Evolutionary conservation across 2,329 filamentous ascomycete species (phyloP).

Genomic region (Grosmannia serpens): DNA sequence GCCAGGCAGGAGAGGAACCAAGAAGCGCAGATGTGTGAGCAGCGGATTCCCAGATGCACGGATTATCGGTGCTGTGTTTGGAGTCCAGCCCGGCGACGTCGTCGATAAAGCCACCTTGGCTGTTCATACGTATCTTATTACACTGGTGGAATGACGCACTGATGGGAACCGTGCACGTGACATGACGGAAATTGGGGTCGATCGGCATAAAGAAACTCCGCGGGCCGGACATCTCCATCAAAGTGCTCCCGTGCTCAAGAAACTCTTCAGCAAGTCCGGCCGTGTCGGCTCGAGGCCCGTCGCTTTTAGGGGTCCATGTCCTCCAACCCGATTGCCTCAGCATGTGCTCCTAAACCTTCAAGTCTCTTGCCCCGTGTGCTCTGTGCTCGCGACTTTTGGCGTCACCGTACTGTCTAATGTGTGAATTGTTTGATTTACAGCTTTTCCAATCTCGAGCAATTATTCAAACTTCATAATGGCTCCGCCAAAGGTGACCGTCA

Average conservation of each 20-base stretch:
- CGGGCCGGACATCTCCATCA: no score
- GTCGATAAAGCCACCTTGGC: slow-evolving; percentile 5
- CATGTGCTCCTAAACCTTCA: no score
- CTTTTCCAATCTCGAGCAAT: not conserved
- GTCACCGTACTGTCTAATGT: no score
- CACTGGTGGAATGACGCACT: slow-evolving; percentile 1
- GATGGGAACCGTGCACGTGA: slow-evolving; percentile 1
- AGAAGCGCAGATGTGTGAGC: not conserved
- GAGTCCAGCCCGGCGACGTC: not conserved
- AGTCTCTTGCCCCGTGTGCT: no score
- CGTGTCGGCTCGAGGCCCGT: no score
- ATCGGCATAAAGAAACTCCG: not conserved
- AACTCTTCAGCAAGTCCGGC: no score
- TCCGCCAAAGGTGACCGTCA: not conserved
- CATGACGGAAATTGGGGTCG: not conserved
- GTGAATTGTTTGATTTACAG: not conserved
- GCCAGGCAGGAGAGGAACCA: not conserved
- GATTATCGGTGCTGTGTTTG: not conserved
- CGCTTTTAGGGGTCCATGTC: no score
- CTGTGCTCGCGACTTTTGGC: no score
- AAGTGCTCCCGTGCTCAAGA: no score
- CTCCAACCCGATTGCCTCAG: no score
- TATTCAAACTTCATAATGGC: not conserved
- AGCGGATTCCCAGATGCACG: not conserved
- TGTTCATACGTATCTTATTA: not conserved